Evolutionary conservation across 371 early-diverging fungal species (phyloP), one percentile per base, ranked within the genome.

Genomic region (Mucor circinelloides): DNA sequence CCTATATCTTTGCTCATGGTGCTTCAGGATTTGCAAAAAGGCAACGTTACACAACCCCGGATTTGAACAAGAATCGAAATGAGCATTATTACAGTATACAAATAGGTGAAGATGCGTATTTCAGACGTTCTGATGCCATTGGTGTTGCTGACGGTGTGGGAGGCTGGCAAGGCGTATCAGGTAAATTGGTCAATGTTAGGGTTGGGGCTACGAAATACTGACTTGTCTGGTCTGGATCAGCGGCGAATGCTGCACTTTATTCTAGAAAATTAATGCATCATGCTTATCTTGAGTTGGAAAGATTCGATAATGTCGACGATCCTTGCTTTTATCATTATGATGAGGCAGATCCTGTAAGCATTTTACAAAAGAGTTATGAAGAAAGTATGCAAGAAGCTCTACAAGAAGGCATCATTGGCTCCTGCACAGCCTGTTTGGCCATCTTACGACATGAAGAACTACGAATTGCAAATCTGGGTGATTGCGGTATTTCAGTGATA

Each of bases 211-310:
- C 36, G 13, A 13, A 10, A 36, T 36, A 36, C 2, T 17, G 2
- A 42, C n/a, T 6, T 13, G 30, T 30, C 7, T 25, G 50, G 50
- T 15, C 7, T 27, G 27, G 13, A 28, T 5, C 65, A 89, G 91
- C 89, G 30, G 94, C 94, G 0, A 91, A 96, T 69, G 91, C 97
- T 23, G 92, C 94, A 13, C 75, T 95, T 21, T 96, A 91, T 76
- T 91, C 95, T 13, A 86, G 91, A 58, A 92, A 93, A 66, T 71
- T 97, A 59, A 97, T 97, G 97, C 95, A 95, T 76, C 92, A 96
- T 74, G 88, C 90, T 19, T 83, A 81, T 54, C 55, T 84, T 23
- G 95, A 97, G 72, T 74, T 95, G 19, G 93, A 92, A 66, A 87
- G 89, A 23, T 87, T 91, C 27, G 72, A 75, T 30, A 75, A 71